These are phyloP conservation scores for Ganoderma lucidum DNA, from an alignment of 1,284 basidiomycete species.

Conservation along the genomic window DNA sequence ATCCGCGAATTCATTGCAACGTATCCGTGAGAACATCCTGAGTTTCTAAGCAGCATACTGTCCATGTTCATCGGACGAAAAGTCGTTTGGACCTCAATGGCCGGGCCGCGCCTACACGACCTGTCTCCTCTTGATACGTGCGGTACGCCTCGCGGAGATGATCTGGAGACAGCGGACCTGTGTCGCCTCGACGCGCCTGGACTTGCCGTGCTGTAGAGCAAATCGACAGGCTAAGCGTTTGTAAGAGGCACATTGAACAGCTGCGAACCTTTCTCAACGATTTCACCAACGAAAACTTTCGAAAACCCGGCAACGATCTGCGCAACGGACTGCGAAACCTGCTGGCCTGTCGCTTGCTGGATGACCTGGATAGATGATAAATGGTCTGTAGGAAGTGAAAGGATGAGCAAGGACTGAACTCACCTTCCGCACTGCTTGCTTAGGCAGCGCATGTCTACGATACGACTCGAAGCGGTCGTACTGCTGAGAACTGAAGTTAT, in stretches of 20 bases:
- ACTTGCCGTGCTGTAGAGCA: constrained; percentile 70
- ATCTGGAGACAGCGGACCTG: constrained; percentile 84
- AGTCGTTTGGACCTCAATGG: constrained; percentile 70
- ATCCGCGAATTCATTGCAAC: neutral
- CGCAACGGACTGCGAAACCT: constrained; percentile 86
- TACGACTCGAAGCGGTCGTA: constrained; percentile 92
- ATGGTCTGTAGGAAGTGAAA: neutral
- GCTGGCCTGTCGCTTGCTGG: constrained; percentile 83
- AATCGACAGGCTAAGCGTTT: neutral
- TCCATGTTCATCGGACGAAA: constrained; percentile 60
- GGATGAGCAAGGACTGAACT: constrained; percentile 12
- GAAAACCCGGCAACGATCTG: constrained; percentile 89
- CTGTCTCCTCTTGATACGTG: constrained; percentile 83
- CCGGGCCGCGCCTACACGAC: constrained; percentile 77
- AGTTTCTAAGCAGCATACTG: neutral
- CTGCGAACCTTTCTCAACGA: constrained; percentile 82
- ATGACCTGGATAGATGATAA: constrained; percentile 63
- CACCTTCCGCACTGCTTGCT: constrained; percentile 84
- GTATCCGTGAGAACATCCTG: neutral
- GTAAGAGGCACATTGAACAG: neutral
- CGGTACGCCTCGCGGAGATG: constrained; percentile 90
- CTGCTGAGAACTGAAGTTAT: constrained; percentile 85
- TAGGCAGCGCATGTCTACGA: constrained; percentile 82
- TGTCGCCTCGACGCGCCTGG: constrained; percentile 75
- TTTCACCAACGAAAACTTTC: constrained; percentile 94